Evolutionary conservation across 805 yeast species (phyloP).

Genomic region (Cyberlindnera maritima): DNA sequence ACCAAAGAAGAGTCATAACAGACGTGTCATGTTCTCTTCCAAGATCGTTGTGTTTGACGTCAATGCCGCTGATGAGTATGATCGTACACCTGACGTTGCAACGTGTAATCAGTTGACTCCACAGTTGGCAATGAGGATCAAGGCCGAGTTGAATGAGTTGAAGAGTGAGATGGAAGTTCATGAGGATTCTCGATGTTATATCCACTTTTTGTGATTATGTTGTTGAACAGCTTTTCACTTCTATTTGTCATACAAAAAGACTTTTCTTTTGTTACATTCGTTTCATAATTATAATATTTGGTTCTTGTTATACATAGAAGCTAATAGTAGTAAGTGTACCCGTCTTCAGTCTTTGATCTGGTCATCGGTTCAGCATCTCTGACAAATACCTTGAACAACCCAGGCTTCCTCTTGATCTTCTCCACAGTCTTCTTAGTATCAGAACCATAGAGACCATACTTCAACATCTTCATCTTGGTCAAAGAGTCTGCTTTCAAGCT

Average conservation of each 20-base stretch:
- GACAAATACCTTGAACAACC: too few relatives aligned
- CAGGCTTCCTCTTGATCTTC: too few relatives aligned
- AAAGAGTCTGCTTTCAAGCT: not conserved
- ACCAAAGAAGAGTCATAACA: not conserved
- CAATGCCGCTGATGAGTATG: conserved; percentile 78
- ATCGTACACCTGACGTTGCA: conserved; percentile 88
- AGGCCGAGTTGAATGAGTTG: conserved; percentile 77
- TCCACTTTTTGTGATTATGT: conserved; percentile 66
- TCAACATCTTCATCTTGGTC: not conserved
- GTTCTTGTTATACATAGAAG: too few relatives aligned
- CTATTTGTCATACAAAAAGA: too few relatives aligned
- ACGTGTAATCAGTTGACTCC: conserved; percentile 93
- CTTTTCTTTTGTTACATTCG: too few relatives aligned
- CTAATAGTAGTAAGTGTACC: too few relatives aligned
- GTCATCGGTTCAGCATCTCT: too few relatives aligned
- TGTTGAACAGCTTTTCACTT: too few relatives aligned
- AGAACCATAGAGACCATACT: not conserved
- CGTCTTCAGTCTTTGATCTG: too few relatives aligned
- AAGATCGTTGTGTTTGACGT: conserved; percentile 84
- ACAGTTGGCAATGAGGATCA: conserved; percentile 76
- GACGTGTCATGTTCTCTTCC: conserved; percentile 65
- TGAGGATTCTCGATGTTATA: conserved; percentile 70
- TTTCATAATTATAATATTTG: too few relatives aligned
- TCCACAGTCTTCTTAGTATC: too few relatives aligned
- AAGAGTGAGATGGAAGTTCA: conserved; percentile 84